Percentiles rank a stretch among this genome's conserved stretches.
These are phyloP conservation scores for Alternaria rosae DNA, from an alignment of 2,329 filamentous ascomycete species.

Conservation along the genomic window DNA sequence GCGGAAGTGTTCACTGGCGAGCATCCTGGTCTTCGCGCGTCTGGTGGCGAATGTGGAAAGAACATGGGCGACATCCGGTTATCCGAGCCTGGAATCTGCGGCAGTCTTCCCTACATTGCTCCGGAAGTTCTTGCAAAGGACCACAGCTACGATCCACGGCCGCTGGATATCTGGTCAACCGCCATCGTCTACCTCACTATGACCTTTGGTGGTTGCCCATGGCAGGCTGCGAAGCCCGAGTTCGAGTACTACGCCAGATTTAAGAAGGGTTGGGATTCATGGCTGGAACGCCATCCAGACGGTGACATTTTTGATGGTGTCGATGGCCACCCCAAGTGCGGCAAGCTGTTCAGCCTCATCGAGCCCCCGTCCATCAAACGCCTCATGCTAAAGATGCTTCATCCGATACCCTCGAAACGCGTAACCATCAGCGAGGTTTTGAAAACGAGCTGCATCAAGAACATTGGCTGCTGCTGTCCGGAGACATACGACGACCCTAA, in stretches of 20 bases:
- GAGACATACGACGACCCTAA: conserved; percentile 72
- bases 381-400: conserved; percentile 80
- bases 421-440: conserved; percentile 73
- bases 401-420: conserved; percentile 76
- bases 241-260: conserved; percentile 69
- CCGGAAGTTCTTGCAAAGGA: conserved; percentile 81
- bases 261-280: conserved; percentile 72
- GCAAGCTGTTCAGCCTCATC: conserved; percentile 71
- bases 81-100: conserved; percentile 81
- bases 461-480: conserved; percentile 78
- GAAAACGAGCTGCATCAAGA: conserved; percentile 74
- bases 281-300: conserved; percentile 65
- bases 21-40: conserved; percentile 78
- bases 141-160: conserved; percentile 73
- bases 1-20: conserved; percentile 85
- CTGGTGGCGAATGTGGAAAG: conserved; percentile 75
- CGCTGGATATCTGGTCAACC: conserved; percentile 85
- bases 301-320: conserved; percentile 61
- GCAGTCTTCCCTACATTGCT: conserved; percentile 85
- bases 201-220: conserved; percentile 74
- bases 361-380: conserved; percentile 71
- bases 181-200: conserved; percentile 84
- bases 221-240: conserved; percentile 69
- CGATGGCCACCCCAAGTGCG: conserved; percentile 69
- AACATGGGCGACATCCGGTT: conserved; percentile 75